Base-by-base conservation (phyloP, 2,329 filamentous ascomycete genomes). In the Phialemonium atrogriseum region DNA sequence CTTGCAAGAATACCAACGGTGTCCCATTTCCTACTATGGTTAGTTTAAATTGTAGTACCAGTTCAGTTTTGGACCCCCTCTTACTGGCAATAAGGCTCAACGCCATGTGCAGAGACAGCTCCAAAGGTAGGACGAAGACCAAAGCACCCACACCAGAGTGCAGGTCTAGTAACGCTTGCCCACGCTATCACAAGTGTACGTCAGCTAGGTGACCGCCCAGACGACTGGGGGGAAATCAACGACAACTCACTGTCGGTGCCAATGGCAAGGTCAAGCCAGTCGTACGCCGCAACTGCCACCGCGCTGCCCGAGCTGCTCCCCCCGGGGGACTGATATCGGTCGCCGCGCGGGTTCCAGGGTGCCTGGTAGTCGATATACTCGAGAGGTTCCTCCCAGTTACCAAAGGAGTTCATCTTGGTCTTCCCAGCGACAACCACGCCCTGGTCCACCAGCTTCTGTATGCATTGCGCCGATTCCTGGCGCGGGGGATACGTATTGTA, bases 221-320 rank as follows among this genome's bases (percentile, higher is more conserved):
- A n/a, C n/a, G n/a, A n/a, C n/a, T n/a, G n/a, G n/a, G n/a, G n/a
- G n/a, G n/a, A n/a, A n/a, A n/a, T n/a, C n/a, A n/a, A n/a, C n/a
- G n/a, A n/a, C n/a, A n/a, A n/a, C n/a, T n/a, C n/a, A n/a, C n/a
- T 43, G 27, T 43, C 38, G 16, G 42, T 38, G 33, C 33, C 33
- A 2, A 62, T 38, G 3, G 59, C 50, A 15, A 51, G 34, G 18
- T 55, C 49, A 5, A 68, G 33, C 63, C 63, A 68, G 5, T 52
- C 42, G 35, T 68, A 68, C 1, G 52, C 51, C 10, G 54, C 51
- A 7, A 62, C 30, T 2, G 55, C 54, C 7, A 52, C 52, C 1
- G 41, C 61, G 23, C 56, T 56, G 7, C 66, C 66, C 15, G 52
- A 48, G 4, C 56, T 58, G 13, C 51, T 57, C 2, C 56, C 55